These are phyloP conservation scores for Cicer arietinum DNA, from an alignment of 306 rosid species.

Conservation along the genomic window DNA sequence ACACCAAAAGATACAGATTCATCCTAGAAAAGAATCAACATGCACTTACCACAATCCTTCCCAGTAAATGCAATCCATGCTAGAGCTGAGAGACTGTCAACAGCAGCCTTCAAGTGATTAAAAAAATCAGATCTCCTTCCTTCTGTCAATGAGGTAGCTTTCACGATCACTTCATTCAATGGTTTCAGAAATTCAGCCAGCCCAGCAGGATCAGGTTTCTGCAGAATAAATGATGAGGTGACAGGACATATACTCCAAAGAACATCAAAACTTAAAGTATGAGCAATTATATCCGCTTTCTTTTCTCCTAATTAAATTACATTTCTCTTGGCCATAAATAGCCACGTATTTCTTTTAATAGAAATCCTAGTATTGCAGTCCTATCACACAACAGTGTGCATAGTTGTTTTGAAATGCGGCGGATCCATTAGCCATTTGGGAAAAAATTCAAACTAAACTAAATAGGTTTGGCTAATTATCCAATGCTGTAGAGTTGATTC, in stretches of 20 bases:
- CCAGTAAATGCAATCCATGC: slow-evolving; percentile 93
- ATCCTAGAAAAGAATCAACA: slow-evolving; percentile 29
- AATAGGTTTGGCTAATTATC: slow-evolving; percentile 1
- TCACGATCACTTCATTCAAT: slow-evolving; percentile 68
- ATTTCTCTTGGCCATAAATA: slow-evolving; percentile 19
- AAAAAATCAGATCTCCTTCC: slow-evolving; percentile 87
- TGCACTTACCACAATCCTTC: slow-evolving; percentile 84
- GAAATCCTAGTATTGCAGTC: slow-evolving; percentile 28
- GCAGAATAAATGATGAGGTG: slow-evolving; percentile 43
- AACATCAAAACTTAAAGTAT: neutral
- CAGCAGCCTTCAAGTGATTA: slow-evolving; percentile 89
- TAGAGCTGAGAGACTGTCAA: slow-evolving; percentile 92
- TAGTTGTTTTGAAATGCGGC: neutral
- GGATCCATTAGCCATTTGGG: neutral
- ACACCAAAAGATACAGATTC: slow-evolving; percentile 24
- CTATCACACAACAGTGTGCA: neutral
- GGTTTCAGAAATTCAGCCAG: slow-evolving; percentile 88
- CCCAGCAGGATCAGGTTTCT: slow-evolving; percentile 87
- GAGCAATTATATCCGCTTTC: slow-evolving; percentile 14
- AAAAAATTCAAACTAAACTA: neutral
- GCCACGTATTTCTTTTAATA: slow-evolving; percentile 6
- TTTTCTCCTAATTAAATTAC: slow-evolving; percentile 29
- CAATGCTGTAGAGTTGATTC: slow-evolving; percentile 8
- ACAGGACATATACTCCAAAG: slow-evolving; percentile 7
- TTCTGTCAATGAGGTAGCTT: slow-evolving; percentile 72